Percentiles rank a stretch among this genome's conserved stretches.
Conservation (phyloP, 108 stramenopile species). For the Fragilaria crotonensis region DNA sequence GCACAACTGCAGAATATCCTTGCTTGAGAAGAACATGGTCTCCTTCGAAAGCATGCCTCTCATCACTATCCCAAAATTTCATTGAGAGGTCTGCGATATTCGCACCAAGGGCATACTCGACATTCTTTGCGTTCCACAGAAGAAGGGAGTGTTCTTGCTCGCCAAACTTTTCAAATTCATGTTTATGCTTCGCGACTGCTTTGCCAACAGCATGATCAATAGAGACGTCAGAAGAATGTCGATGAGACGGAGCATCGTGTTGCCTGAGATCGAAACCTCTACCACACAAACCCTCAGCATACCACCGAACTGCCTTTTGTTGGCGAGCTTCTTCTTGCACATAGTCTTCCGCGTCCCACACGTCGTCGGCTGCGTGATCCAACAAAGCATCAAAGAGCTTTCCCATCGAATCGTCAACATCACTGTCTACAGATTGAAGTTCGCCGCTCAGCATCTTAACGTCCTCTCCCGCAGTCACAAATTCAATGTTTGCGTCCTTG, state of each 20-base stretch:
- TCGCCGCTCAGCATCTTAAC: constrained; percentile 35
- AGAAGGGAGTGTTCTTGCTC: constrained; percentile 44
- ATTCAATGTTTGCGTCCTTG: constrained; percentile 25
- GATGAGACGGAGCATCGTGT: constrained; percentile 23
- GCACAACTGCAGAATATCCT: constrained; percentile 46
- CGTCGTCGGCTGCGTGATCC: constrained; percentile 42
- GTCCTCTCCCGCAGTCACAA: constrained; percentile 38
- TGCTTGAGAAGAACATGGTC: constrained; percentile 67
- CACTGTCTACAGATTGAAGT: constrained; percentile 15
- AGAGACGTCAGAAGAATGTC: constrained; percentile 42
- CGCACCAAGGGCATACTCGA: constrained; percentile 60
- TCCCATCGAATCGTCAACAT: constrained; percentile 34
- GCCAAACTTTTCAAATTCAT: constrained; percentile 29
- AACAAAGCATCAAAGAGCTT: constrained; percentile 46
- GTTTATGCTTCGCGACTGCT: constrained; percentile 26
- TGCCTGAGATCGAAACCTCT: too few relatives aligned
- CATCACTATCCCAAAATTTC: constrained; percentile 78
- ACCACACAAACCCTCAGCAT: constrained; percentile 17
- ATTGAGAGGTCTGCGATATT: constrained; percentile 47
- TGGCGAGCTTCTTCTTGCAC: background rate
- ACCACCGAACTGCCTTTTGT: constrained; percentile 37
- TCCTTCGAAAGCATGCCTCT: constrained; percentile 75
- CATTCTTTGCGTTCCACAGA: constrained; percentile 71
- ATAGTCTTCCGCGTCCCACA: constrained; percentile 25
- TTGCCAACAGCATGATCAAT: constrained; percentile 40